Conservation (phyloP, 179 eudicot species). For the Gypsophila paniculata region DNA sequence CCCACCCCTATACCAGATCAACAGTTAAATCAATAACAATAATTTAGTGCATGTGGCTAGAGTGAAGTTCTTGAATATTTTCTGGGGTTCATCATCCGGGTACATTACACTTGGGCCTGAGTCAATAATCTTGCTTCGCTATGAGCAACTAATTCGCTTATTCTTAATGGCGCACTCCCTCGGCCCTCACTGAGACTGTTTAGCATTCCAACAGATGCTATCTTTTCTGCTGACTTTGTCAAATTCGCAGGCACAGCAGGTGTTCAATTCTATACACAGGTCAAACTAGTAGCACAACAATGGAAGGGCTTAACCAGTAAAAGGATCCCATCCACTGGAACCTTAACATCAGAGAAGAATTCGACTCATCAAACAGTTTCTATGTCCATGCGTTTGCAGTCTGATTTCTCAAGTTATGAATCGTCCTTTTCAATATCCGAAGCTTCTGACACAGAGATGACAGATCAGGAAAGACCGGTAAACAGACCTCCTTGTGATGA, state of each 20-base stretch:
- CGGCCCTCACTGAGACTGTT: neutral
- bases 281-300: conserved; percentile 25
- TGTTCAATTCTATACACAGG: conserved; percentile 26
- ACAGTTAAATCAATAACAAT: too few relatives aligned
- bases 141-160: neutral
- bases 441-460: conserved; percentile 23
- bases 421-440: conserved; percentile 12
- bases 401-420: conserved; percentile 17
- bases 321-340: conserved; percentile 15
- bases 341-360: conserved; percentile 10
- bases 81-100: neutral
- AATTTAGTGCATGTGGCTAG: neutral
- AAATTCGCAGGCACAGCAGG: conserved; percentile 24
- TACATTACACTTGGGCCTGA: neutral
- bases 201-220: neutral
- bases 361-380: conserved; percentile 17
- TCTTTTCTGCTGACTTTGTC: neutral
- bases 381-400: conserved; percentile 8
- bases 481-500: conserved; percentile 8
- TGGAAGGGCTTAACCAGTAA: conserved; percentile 24
- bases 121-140: too few relatives aligned
- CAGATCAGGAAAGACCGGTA: conserved; percentile 14
- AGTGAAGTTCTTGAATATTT: neutral
- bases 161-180: conserved; percentile 7
- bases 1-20: neutral